Percentiles rank a stretch among this genome's conserved stretches.
phyloP scores from a whole-genome alignment of 202 grass and related monocot genomes.

The Schoenoplectus tabernaemontani region DNA sequence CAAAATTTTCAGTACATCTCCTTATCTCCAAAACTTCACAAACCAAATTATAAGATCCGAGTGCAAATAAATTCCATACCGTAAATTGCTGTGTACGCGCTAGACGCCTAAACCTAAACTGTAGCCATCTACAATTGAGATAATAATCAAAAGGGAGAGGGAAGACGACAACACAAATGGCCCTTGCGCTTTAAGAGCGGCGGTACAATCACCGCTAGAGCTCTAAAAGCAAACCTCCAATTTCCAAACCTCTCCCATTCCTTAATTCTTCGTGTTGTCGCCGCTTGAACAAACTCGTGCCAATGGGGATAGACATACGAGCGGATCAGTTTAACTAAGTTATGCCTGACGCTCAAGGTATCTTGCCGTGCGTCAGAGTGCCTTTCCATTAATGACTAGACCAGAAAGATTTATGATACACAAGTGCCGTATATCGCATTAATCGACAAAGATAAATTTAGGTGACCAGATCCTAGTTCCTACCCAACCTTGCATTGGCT shows the following conservation, averaged over 20 bases:
- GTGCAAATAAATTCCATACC: no score
- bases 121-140: not conserved
- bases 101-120: not conserved
- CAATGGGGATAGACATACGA: not conserved
- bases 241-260: constrained; percentile 11
- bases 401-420: no score
- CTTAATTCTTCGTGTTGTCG: not conserved
- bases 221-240: not conserved
- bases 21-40: not conserved
- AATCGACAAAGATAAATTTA: no score
- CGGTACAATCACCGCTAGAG: constrained; percentile 12
- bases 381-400: no score
- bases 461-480: no score
- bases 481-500: no score
- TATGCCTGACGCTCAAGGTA: not conserved
- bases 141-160: not conserved
- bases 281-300: not conserved
- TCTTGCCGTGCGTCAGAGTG: not conserved
- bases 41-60: no score
- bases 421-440: no score
- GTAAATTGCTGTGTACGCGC: no score
- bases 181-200: not conserved
- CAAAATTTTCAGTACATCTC: not conserved
- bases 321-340: not conserved
- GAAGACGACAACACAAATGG: constrained; percentile 2